Base-by-base conservation (phyloP, 2,329 filamentous ascomycete genomes). In the Leptodontidium sp. region DNA sequence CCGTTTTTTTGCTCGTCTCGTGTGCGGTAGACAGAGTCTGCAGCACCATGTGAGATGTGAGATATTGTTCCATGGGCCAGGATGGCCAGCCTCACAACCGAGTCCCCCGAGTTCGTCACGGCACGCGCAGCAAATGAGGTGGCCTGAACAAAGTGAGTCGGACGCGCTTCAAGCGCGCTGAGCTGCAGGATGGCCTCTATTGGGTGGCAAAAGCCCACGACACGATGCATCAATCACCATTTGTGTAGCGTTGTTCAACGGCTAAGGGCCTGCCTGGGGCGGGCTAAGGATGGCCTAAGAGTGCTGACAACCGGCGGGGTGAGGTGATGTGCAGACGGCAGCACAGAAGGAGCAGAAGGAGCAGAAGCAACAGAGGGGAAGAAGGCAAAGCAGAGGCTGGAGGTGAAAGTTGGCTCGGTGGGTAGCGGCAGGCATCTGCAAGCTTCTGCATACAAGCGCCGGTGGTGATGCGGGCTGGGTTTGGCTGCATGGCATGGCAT, bases 91-190 rank as follows among this genome's bases (percentile, higher is more conserved):
- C 15, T 43, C 35, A 15, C 32, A 58, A 49, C 32, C 38, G 50
- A 35, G 40, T 65, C 40, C 43, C 21, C 45, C 26, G 35, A 12
- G 26, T 9, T 62, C 65, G 47, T 55, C 47, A 61, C 35, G 47
- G 45, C 58, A 68, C 47, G 40, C 55, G 35, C 66, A 64, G 38
- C 55, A 62, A 65, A 65, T 68, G 52, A 64, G 26, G 26, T 29
- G 40, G 24, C 24, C 40, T 29, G 26, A 32, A 47, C 8, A 17
- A 47, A 21, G 29, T 47, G 14, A 50, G 35, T n/a, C 17, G 53
- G 61, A 67, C 65, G 66, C 68, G 68, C 65, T 49, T 63, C 55
- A 70, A 68, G 65, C 68, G 68, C 68, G 68, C 64, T 59, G 38
- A 59, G 49, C 43, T 65, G 65, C 55, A 61, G 50, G 59, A n/a